Evolutionary conservation across 2,329 filamentous ascomycete species (phyloP).

Genomic region (Lomentospora prolificans): DNA sequence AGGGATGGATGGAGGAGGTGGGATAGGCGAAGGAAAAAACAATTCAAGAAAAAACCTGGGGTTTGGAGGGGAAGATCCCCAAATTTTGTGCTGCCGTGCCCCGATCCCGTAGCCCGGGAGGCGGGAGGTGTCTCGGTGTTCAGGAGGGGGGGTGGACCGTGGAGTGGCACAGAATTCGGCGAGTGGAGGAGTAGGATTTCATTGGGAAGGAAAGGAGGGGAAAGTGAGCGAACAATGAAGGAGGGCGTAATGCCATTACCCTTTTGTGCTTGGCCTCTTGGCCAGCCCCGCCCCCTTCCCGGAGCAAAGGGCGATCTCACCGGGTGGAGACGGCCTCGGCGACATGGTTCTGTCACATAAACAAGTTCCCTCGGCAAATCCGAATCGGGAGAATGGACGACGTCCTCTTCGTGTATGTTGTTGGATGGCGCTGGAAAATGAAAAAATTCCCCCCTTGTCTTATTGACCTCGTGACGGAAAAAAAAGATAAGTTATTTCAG

Average conservation of each 20-base stretch:
- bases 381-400: neutral
- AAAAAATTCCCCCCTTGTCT: too few species aligned
- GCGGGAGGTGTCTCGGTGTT: neutral
- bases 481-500: neutral
- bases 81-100: neutral
- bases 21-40: neutral
- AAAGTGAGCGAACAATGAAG: neutral
- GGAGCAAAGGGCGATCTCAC: neutral
- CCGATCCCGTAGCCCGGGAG: neutral
- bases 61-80: constrained; percentile 1
- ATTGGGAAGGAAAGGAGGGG: neutral
- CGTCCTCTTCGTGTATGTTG: neutral
- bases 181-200: neutral
- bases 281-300: neutral
- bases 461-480: neutral
- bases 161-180: neutral
- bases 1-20: neutral
- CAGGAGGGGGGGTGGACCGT: neutral
- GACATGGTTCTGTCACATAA: neutral
- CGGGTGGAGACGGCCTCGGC: neutral
- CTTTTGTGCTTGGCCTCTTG: too few species aligned
- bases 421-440: neutral
- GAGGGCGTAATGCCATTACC: neutral
- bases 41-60: neutral
- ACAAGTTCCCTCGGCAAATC: neutral